A percentile compares a stretch with the other conserved stretches of the same genome.
phyloP scores from a whole-genome alignment of 345 rosid genomes.

The Eucalyptus fibrosa region DNA sequence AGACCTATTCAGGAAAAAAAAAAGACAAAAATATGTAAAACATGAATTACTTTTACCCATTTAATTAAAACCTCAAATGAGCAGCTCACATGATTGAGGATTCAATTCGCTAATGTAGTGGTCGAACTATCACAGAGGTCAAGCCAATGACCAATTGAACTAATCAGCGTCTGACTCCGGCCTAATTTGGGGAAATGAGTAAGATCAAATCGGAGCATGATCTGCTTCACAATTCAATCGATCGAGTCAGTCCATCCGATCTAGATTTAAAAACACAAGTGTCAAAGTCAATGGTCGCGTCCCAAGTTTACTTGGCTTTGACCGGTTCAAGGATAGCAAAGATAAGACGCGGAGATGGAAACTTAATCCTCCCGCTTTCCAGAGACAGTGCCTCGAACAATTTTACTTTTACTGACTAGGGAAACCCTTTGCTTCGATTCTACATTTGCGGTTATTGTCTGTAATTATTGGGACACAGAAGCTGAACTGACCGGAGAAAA shows the following conservation, averaged over 20 bases:
- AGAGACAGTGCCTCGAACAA: background rate
- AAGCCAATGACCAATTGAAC: background rate
- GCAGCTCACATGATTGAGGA: background rate
- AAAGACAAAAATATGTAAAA: background rate
- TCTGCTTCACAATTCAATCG: background rate
- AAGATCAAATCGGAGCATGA: background rate
- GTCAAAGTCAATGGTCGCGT: background rate
- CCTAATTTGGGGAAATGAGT: background rate
- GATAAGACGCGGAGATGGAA: background rate
- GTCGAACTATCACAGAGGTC: background rate
- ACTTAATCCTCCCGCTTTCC: background rate
- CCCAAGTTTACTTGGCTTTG: background rate
- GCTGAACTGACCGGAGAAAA: background rate
- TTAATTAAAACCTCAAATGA: background rate
- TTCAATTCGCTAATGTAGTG: background rate
- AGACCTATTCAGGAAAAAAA: background rate
- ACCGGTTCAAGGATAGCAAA: background rate
- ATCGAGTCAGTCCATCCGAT: background rate
- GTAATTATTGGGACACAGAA: background rate
- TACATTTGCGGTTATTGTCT: background rate
- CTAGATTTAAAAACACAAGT: background rate
- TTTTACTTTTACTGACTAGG: background rate
- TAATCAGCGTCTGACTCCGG: background rate
- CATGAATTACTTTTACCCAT: background rate
- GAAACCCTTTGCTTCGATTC: background rate